Conservation (phyloP, 176 grass and related monocot genomes). For the Aegilops umbellulata region DNA sequence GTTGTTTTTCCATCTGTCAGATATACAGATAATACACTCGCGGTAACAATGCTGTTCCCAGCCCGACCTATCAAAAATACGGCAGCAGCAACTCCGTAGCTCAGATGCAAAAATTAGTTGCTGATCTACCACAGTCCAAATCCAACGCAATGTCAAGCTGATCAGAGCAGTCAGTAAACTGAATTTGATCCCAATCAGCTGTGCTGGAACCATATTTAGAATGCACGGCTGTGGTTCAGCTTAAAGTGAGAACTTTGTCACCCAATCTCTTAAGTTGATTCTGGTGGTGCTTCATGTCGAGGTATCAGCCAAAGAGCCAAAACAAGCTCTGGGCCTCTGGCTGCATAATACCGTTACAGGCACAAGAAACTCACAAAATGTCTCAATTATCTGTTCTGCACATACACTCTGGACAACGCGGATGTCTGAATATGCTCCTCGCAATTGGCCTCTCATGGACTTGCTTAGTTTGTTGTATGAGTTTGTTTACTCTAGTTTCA, state of each 20-base stretch:
- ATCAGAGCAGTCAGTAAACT: not conserved
- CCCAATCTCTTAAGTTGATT: slow-evolving; percentile 9
- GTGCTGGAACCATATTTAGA: not conserved
- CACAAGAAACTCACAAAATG: slow-evolving; percentile 29
- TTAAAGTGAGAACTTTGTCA: slow-evolving; percentile 1
- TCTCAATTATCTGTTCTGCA: slow-evolving; percentile 65
- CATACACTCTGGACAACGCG: slow-evolving; percentile 87
- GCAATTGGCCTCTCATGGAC: slow-evolving; percentile 83
- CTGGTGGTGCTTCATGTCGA: not conserved
- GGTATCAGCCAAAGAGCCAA: slow-evolving; percentile 15
- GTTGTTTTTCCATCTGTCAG: slow-evolving; percentile 4
- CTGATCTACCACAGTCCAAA: slow-evolving; percentile 3
- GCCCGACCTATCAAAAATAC: not conserved
- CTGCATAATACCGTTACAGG: not conserved
- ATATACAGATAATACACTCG: not conserved
- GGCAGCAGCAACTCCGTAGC: not conserved
- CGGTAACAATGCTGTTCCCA: not conserved
- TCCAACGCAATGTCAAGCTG: not conserved
- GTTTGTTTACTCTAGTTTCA: slow-evolving; percentile 81
- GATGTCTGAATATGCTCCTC: slow-evolving; percentile 91
- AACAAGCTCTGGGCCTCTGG: slow-evolving; percentile 22
- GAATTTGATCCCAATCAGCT: not conserved
- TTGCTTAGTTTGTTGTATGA: slow-evolving; percentile 92
- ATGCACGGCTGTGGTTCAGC: not conserved
- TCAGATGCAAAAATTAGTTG: slow-evolving; percentile 3